phyloP scores from a whole-genome alignment of 768 basidiomycete species.

The Panellus pusillus region DNA sequence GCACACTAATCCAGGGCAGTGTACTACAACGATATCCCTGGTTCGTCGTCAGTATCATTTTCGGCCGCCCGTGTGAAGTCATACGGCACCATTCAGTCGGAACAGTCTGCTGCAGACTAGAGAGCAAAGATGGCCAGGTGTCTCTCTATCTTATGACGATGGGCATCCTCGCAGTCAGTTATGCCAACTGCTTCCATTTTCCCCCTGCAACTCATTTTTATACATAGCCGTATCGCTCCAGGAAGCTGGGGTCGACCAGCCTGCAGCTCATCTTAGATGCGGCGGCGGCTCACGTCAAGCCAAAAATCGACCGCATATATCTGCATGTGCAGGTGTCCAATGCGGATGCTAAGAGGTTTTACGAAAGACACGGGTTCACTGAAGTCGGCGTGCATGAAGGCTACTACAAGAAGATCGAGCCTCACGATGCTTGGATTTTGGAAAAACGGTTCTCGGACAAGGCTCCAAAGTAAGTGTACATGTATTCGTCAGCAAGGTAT shows the following conservation, averaged over 20 bases:
- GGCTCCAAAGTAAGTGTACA: conserved; percentile 5
- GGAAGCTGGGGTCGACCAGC: conserved; percentile 70
- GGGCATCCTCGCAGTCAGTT: conserved; percentile 82
- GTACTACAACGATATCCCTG: conserved; percentile 90
- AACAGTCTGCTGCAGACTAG: conserved; percentile 82
- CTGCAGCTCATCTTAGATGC: conserved; percentile 67
- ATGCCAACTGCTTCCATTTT: neutral
- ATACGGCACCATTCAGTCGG: conserved; percentile 44
- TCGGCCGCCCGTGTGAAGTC: conserved; percentile 16
- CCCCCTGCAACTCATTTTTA: conserved; percentile 13
- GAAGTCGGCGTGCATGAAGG: conserved; percentile 64
- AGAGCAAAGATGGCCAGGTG: conserved; percentile 57
- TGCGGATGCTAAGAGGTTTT: conserved; percentile 72
- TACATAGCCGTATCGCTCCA: conserved; percentile 79
- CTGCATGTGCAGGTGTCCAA: conserved; percentile 90
- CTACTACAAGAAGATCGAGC: conserved; percentile 89
- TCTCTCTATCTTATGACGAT: conserved; percentile 88
- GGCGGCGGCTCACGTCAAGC: conserved; percentile 57
- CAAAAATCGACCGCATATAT: conserved; percentile 69
- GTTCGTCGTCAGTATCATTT: conserved; percentile 17
- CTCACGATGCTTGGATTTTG: conserved; percentile 85
- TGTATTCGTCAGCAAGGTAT: conserved; percentile 21
- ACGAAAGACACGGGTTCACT: conserved; percentile 79
- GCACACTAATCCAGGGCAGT: conserved; percentile 44
- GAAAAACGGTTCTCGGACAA: conserved; percentile 52